These are phyloP conservation scores for Xanthoconium separans DNA, from an alignment of 1,284 basidiomycete species.

Conservation along the genomic window DNA sequence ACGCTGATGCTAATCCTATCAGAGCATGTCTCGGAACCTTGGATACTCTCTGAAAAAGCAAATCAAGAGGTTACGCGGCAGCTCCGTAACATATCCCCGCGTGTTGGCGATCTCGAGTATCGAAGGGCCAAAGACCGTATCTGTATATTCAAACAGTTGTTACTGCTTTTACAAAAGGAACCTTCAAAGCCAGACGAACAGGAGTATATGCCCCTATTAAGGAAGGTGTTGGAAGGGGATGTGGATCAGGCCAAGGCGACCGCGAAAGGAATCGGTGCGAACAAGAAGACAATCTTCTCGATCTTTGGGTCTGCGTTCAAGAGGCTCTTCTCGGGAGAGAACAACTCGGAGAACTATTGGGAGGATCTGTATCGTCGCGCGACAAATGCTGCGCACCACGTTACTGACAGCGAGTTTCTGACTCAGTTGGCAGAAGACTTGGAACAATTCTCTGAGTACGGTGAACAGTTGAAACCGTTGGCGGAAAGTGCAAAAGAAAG, in stretches of 20 bases:
- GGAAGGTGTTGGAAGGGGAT: constrained; percentile 5
- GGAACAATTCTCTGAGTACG: background rate
- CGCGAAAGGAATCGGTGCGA: background rate
- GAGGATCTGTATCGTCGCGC: too few relatives aligned
- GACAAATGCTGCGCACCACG: background rate
- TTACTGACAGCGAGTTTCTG: constrained; percentile 11
- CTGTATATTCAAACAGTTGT: constrained; percentile 16
- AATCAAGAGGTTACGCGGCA: constrained; percentile 6
- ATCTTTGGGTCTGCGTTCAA: too few relatives aligned
- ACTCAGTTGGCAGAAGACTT: background rate
- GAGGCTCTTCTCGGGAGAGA: too few relatives aligned
- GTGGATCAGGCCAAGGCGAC: constrained; percentile 3
- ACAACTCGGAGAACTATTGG: too few relatives aligned
- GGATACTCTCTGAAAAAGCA: constrained; percentile 20
- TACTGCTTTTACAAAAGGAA: background rate
- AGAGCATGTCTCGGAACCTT: constrained; percentile 17
- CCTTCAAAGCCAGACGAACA: constrained; percentile 1
- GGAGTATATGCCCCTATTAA: background rate
- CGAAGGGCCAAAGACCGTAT: background rate
- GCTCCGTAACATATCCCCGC: background rate
- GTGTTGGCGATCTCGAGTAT: background rate
- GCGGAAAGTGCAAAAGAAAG: constrained; percentile 2
- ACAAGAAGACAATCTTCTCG: too few relatives aligned
- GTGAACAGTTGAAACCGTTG: background rate
- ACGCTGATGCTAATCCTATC: background rate